Evolutionary conservation across 108 stramenopile species (phyloP).

Genomic region (Stephanodiscus triporus): DNA sequence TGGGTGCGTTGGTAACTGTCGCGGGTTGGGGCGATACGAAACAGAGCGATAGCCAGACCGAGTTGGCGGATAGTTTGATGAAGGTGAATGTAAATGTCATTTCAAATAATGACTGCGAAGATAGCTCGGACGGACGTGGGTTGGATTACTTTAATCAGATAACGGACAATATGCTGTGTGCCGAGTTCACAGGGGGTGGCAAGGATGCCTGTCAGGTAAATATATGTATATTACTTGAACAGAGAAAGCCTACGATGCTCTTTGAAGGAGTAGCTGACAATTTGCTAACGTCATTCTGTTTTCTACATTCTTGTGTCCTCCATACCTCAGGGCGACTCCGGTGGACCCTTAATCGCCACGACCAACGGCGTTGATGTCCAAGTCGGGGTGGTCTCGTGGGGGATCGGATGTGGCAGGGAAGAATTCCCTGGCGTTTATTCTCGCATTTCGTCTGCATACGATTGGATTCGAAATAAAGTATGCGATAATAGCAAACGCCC

Average conservation of each 20-base stretch:
- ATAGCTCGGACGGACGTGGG: slow-evolving; percentile 16
- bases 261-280: background rate
- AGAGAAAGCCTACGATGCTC: background rate
- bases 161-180: slow-evolving; percentile 47
- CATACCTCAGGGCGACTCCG: slow-evolving; percentile 23
- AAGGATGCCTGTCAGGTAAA: slow-evolving; percentile 43
- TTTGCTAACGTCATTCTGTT: background rate
- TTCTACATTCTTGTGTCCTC: slow-evolving; percentile 3
- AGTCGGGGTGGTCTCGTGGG: slow-evolving; percentile 43
- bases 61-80: slow-evolving; percentile 19
- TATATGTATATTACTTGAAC: background rate
- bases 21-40: slow-evolving; percentile 51
- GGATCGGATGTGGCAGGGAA: slow-evolving; percentile 24
- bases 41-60: background rate
- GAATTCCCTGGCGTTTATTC: slow-evolving; percentile 47
- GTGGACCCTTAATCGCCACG: slow-evolving; percentile 23
- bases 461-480: slow-evolving; percentile 32
- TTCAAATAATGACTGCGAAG: slow-evolving; percentile 33
- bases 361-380: slow-evolving; percentile 11
- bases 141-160: slow-evolving; percentile 29
- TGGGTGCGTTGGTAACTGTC: slow-evolving; percentile 17
- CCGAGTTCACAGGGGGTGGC: slow-evolving; percentile 20
- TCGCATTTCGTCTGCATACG: slow-evolving; percentile 31
- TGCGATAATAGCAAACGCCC: slow-evolving; percentile 17
- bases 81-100: slow-evolving; percentile 46